A percentile compares a stretch with the other conserved stretches of the same genome.
These are phyloP conservation scores for Ophiostoma piceae DNA, from an alignment of 2,329 filamentous ascomycete genomes.

Conservation along the genomic window DNA sequence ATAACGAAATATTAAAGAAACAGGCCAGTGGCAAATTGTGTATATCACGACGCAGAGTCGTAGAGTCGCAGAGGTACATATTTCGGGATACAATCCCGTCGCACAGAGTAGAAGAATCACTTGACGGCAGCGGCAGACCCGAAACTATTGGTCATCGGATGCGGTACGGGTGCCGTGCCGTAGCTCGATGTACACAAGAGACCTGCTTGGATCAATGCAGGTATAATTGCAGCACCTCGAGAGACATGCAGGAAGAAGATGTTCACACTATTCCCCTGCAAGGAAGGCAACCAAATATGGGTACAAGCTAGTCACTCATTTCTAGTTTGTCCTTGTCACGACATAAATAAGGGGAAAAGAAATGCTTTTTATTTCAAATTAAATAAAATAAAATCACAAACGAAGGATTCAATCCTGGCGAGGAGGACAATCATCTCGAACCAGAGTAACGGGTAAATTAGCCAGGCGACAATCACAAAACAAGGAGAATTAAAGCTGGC, in stretches of 20 bases:
- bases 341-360: too few species aligned
- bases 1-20: neutral
- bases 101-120: neutral
- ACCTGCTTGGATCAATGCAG: too few species aligned
- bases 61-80: neutral
- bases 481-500: constrained; percentile 1
- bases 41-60: neutral
- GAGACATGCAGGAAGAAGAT: neutral
- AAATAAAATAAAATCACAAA: neutral
- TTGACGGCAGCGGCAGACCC: neutral
- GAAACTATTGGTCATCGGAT: neutral
- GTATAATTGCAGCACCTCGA: too few species aligned
- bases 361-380: neutral
- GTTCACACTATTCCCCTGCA: neutral
- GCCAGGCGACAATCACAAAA: constrained; percentile 4
- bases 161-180: neutral
- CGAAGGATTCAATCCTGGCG: neutral
- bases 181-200: too few species aligned
- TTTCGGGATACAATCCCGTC: too few species aligned
- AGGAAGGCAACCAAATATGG: neutral
- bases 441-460: constrained; percentile 6
- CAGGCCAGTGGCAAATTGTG: neutral
- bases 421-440: neutral
- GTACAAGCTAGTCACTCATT: too few species aligned
- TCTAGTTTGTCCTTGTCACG: too few species aligned